Percentiles rank a stretch among this genome's conserved stretches.
Conservation (phyloP, 129 eudicot genomes). For the Smallanthus sonchifolius region DNA sequence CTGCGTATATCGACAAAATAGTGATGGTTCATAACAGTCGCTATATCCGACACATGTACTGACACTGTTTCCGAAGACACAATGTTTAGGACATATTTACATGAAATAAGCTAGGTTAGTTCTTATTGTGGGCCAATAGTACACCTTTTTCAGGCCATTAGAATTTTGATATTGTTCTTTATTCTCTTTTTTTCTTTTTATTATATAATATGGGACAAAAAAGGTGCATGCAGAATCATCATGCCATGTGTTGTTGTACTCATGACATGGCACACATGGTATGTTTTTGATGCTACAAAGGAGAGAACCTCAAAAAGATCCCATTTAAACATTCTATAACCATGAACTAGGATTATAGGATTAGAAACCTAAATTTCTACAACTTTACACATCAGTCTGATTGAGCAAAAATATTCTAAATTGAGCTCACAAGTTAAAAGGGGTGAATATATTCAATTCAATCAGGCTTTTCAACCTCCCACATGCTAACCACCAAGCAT, state of each 20-base stretch:
- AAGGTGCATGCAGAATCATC: no score
- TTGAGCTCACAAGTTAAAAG: not conserved
- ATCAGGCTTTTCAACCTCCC: not conserved
- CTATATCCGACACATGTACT: no score
- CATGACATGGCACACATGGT: not conserved
- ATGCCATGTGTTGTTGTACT: no score
- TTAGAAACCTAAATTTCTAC: not conserved
- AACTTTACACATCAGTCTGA: not conserved
- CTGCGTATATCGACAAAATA: no score
- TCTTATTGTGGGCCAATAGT: no score
- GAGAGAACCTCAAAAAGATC: not conserved
- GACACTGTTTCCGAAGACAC: no score
- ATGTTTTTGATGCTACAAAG: not conserved
- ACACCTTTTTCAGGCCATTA: no score
- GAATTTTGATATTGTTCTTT: no score
- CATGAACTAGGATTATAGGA: not conserved
- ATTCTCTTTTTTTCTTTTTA: no score
- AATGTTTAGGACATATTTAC: no score
- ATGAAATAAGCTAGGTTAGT: no score
- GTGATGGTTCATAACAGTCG: no score
- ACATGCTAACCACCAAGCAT: constrained; percentile 2
- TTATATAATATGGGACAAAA: not conserved
- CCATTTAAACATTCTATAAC: not conserved
- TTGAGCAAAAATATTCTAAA: not conserved
- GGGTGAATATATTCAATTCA: not conserved